A percentile compares a stretch with the other conserved stretches of the same genome.
Conservation (phyloP, 1,284 basidiomycete species). For the Cryptococcus sp. region DNA sequence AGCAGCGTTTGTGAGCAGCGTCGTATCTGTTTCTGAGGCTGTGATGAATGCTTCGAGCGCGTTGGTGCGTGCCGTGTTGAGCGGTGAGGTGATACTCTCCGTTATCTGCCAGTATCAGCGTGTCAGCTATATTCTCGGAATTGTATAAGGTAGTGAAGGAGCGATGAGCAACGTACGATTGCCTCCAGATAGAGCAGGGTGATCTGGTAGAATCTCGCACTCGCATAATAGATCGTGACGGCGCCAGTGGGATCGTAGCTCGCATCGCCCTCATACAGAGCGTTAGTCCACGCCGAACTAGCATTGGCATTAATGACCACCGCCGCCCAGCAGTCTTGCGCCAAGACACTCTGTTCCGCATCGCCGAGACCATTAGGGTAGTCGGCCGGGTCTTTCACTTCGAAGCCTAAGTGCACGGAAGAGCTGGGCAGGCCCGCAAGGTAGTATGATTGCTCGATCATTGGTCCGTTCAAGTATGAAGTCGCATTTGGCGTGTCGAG, state of each 20-base stretch:
- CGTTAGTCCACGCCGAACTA: conserved; percentile 30
- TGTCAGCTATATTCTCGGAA: not conserved
- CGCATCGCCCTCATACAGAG: conserved; percentile 36
- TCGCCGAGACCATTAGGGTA: conserved; percentile 38
- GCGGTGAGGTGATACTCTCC: conserved; percentile 8
- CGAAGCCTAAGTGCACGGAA: conserved; percentile 35
- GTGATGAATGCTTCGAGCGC: conserved; percentile 23
- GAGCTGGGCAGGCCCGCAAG: conserved; percentile 15
- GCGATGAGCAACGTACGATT: conserved; percentile 24
- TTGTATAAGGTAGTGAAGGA: not conserved
- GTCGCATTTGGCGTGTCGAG: conserved; percentile 30
- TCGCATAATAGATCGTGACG: conserved; percentile 38
- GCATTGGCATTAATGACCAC: conserved; percentile 47
- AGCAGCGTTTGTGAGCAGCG: conserved; percentile 18
- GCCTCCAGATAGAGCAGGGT: conserved; percentile 38
- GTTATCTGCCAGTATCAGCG: conserved; percentile 8
- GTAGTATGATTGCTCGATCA: conserved; percentile 17
- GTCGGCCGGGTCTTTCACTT: conserved; percentile 25
- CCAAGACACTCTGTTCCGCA: conserved; percentile 32
- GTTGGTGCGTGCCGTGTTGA: conserved; percentile 23
- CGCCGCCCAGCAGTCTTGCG: conserved; percentile 39
- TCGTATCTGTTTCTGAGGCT: conserved; percentile 13
- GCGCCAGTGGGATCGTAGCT: conserved; percentile 44
- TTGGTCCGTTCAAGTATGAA: conserved; percentile 25
- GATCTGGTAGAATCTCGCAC: conserved; percentile 48